Percentiles rank a stretch among this genome's conserved stretches.
Conservation (phyloP, 345 rosid genomes). For the Lenwebbia sp. region DNA sequence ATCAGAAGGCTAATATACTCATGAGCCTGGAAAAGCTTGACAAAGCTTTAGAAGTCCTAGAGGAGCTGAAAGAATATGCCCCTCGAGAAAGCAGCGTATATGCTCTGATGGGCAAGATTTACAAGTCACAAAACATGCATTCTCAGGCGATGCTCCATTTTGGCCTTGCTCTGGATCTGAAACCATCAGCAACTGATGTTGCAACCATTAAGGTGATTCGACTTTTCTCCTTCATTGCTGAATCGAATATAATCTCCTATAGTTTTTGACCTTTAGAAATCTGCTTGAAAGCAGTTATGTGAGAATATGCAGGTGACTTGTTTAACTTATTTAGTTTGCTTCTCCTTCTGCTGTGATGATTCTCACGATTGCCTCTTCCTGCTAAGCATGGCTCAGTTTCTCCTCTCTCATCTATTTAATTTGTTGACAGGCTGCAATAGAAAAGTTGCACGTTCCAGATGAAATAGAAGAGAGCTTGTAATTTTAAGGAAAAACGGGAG, state of each 20-base stretch:
- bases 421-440: conserved; percentile 71
- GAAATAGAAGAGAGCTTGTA: neutral
- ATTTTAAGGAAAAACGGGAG: neutral
- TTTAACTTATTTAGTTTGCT: neutral
- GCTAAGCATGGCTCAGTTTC: neutral
- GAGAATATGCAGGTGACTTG: neutral
- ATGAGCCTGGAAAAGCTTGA: conserved; percentile 63
- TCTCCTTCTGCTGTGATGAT: neutral
- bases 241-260: neutral
- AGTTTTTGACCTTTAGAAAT: neutral
- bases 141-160: conserved; percentile 90
- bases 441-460: conserved; percentile 78
- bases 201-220: conserved; percentile 74
- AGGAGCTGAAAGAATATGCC: conserved; percentile 86
- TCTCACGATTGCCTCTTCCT: neutral
- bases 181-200: conserved; percentile 88
- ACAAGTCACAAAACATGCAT: conserved; percentile 58
- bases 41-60: conserved; percentile 80
- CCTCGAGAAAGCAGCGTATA: conserved; percentile 89
- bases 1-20: conserved; percentile 87
- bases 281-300: neutral
- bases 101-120: conserved; percentile 91
- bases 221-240: neutral
- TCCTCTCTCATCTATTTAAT: neutral
- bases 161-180: conserved; percentile 91